Evolutionary conservation across 768 basidiomycete species (phyloP), one percentile per base, ranked within the genome.

Genomic region (Neoboletus subvelutipes): DNA sequence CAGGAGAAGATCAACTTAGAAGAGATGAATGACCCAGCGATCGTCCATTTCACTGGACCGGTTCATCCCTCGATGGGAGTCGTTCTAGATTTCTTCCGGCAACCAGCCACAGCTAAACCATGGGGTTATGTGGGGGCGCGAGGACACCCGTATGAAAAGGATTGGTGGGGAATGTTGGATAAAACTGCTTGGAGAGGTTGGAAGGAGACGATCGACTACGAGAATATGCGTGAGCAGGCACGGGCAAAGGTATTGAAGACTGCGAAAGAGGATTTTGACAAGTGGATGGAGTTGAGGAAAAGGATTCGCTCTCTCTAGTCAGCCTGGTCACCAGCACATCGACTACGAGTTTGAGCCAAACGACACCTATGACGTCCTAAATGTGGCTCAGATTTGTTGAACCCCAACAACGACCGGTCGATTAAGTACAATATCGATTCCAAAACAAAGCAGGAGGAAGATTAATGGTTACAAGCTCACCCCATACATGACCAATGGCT

Each of bases 41-140:
- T 50, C 18, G 22, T 39, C 12, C 48, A 40, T n/a, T 50, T 26
- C 48, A 50, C 34, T n/a, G 48, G 48, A 41, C 17, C 34, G 2
- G 34, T 50, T 50, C 48, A 39, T 18, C 50, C 50, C 13, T 26
- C n/a, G 13, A n/a, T 28, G 37, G 45, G 10, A 18, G 28, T 2
- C 9, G 28, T 29, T 43, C 50, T n/a, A n/a, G 50, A 40, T 24
- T 26, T 24, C 34, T 11, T 15, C 24, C 48, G 13, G 12, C 18
- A 26, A n/a, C 18, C 49, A n/a, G 26, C 8, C 26, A 37, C 36
- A 1, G 71, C 79, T 3, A 84, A 84, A 60, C 82, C 81, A 1
- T 83, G 83, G 81, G 80, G 81, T 5, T 83, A 81, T 56, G 70
- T 76, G 1, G 78, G 79, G 11, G 70, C 79, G 3, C 81, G 79